phyloP scores from a whole-genome alignment of 768 basidiomycete species.

The Amanita fuliginea region DNA sequence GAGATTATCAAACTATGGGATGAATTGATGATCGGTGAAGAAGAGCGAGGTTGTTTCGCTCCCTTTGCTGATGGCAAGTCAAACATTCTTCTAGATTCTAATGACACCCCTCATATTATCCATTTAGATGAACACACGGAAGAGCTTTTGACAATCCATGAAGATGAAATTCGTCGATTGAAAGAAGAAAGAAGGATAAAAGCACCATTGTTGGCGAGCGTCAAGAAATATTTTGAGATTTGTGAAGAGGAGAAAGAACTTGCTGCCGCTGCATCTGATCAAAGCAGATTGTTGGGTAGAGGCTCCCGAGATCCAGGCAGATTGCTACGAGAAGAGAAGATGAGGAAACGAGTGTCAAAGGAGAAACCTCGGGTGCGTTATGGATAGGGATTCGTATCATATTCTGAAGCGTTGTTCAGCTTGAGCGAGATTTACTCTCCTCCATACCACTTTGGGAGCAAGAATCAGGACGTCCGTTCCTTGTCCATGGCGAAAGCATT shows the following conservation, averaged over 20 bases:
- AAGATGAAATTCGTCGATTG: constrained; percentile 71
- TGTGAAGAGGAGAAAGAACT: constrained; percentile 86
- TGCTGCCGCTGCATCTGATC: constrained; percentile 69
- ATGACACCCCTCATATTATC: not conserved
- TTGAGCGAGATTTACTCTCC: constrained; percentile 77
- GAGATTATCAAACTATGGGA: constrained; percentile 82
- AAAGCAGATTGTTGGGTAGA: constrained; percentile 69
- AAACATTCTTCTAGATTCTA: not conserved
- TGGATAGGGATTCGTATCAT: not conserved
- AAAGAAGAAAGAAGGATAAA: constrained; percentile 78
- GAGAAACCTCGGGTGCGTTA: constrained; percentile 82
- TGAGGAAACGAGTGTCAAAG: constrained; percentile 86
- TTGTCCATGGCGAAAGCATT: constrained; percentile 77
- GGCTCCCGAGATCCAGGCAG: constrained; percentile 78
- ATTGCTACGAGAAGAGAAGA: constrained; percentile 89
- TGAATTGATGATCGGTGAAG: constrained; percentile 75
- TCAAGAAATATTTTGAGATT: constrained; percentile 87
- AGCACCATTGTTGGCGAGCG: constrained; percentile 58
- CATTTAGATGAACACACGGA: constrained; percentile 75
- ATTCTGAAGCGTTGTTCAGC: constrained; percentile 28
- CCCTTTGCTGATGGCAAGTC: constrained; percentile 72
- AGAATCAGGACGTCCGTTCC: constrained; percentile 59
- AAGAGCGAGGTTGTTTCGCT: constrained; percentile 71
- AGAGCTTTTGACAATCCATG: constrained; percentile 76
- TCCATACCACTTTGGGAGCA: constrained; percentile 85